Evolutionary conservation across 1,139 yeast genomes (phyloP).

Genomic region (Magnusiomyces clavatus): DNA sequence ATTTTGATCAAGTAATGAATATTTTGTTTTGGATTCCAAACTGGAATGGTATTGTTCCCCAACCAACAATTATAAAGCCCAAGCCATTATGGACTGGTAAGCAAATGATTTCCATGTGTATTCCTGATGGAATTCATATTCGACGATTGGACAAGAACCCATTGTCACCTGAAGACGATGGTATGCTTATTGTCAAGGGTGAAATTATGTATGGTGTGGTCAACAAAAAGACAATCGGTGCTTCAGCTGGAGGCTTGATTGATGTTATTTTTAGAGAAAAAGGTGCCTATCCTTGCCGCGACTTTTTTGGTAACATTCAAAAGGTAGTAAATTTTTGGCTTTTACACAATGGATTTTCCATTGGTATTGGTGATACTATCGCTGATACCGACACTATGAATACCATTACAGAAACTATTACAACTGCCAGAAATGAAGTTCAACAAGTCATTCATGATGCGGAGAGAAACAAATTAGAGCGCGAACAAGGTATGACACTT

Average conservation of each 20-base stretch:
- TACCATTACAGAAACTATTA: constrained; percentile 84
- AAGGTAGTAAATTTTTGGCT: constrained; percentile 96
- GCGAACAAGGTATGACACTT: constrained; percentile 99
- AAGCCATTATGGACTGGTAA: constrained; percentile 98
- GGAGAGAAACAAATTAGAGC: constrained; percentile 76
- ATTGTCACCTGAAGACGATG: constrained; percentile 81
- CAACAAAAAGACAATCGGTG: constrained; percentile 96
- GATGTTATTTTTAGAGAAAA: constrained; percentile 97
- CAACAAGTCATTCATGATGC: constrained; percentile 91
- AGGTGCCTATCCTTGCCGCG: constrained; percentile 87
- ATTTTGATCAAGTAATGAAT: constrained; percentile 92
- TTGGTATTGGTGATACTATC: constrained; percentile 99
- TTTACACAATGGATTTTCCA: constrained; percentile 92
- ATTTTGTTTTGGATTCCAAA: constrained; percentile 96
- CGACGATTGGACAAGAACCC: constrained; percentile 87
- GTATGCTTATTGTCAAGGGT: constrained; percentile 89
- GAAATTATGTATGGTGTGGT: constrained; percentile 96
- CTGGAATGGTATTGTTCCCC: constrained; percentile 99
- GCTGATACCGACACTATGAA: constrained; percentile 97
- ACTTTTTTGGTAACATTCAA: constrained; percentile 85
- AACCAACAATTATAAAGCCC: constrained; percentile 90
- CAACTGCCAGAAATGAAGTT: constrained; percentile 86
- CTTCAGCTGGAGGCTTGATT: constrained; percentile 95
- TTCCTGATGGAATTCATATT: constrained; percentile 91
- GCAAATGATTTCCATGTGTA: constrained; percentile 84